Evolutionary conservation across 768 basidiomycete genomes (phyloP).

Genomic region (Rubroboletus satanas): DNA sequence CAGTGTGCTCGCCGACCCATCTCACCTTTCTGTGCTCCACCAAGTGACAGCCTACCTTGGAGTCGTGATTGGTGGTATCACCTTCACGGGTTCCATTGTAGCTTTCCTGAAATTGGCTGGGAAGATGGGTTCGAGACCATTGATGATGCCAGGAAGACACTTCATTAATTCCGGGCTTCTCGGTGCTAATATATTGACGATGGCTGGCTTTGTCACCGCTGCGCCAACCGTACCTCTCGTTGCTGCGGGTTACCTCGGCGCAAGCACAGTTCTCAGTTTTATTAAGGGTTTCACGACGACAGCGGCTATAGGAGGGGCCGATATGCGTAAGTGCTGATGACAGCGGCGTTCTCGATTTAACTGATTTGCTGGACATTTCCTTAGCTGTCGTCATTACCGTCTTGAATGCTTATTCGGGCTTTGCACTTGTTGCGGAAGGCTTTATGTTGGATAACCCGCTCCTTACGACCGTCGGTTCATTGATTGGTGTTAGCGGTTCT

Average conservation of each 20-base stretch:
- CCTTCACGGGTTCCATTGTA: constrained; percentile 86
- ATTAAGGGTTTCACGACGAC: constrained; percentile 85
- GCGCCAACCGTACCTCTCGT: constrained; percentile 67
- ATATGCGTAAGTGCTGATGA: constrained; percentile 68
- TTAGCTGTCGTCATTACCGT: constrained; percentile 88
- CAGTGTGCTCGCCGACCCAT: constrained; percentile 69
- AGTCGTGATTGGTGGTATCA: constrained; percentile 82
- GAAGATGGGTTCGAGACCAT: constrained; percentile 70
- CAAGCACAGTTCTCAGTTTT: constrained; percentile 74
- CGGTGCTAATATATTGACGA: constrained; percentile 63
- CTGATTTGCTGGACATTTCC: constrained; percentile 5
- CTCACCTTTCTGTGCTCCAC: constrained; percentile 70
- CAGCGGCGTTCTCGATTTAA: background rate
- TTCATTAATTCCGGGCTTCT: constrained; percentile 69
- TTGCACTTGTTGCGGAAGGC: constrained; percentile 88
- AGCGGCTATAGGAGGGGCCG: constrained; percentile 88
- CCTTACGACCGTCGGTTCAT: constrained; percentile 76
- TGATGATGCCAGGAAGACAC: constrained; percentile 74
- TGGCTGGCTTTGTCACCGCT: constrained; percentile 73
- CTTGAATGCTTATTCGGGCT: constrained; percentile 86
- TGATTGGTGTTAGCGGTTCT: constrained; percentile 88
- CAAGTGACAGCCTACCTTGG: constrained; percentile 83
- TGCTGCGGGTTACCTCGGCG: constrained; percentile 74
- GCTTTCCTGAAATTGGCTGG: constrained; percentile 88
- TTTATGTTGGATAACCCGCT: constrained; percentile 89